A percentile compares a stretch with the other conserved stretches of the same genome.
These are phyloP conservation scores for Coelastrella sp. DNA, from an alignment of 139 green algal genomes.

Conservation along the genomic window DNA sequence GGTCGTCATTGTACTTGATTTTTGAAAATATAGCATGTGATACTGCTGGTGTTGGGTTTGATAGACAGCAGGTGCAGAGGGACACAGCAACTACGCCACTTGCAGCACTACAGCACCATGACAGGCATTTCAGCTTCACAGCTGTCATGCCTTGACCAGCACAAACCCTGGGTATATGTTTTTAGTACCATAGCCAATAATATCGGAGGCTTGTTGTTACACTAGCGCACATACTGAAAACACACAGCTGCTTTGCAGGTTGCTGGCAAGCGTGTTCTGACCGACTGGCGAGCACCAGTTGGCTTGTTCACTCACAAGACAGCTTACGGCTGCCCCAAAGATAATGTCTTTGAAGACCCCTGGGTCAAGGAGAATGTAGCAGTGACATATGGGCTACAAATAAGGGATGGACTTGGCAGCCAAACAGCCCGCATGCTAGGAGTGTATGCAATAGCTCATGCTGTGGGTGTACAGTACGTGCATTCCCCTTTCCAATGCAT, in stretches of 20 bases:
- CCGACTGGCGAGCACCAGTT: neutral
- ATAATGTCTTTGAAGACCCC: neutral
- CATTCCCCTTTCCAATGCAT: slow-evolving; percentile 26
- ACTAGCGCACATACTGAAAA: no score
- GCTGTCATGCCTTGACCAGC: no score
- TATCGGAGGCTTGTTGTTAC: no score
- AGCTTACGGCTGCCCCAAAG: slow-evolving; percentile 10
- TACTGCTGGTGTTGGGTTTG: no score
- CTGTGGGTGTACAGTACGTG: neutral
- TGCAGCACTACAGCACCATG: no score
- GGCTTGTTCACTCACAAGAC: neutral
- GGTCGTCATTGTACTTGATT: no score
- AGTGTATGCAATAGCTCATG: slow-evolving; percentile 12
- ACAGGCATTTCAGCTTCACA: no score
- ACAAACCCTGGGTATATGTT: no score
- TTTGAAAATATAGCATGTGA: no score
- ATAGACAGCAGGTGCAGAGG: no score
- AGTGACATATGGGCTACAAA: slow-evolving; percentile 16
- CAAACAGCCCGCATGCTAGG: slow-evolving; percentile 27
- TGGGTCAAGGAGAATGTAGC: slow-evolving; percentile 23
- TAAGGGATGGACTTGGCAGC: slow-evolving; percentile 24
- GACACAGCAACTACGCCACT: no score
- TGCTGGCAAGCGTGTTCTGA: neutral
- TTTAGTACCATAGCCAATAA: no score
- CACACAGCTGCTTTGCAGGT: neutral